phyloP scores from a whole-genome alignment of 2,329 filamentous ascomycete species.

The Eutypella sp. region DNA sequence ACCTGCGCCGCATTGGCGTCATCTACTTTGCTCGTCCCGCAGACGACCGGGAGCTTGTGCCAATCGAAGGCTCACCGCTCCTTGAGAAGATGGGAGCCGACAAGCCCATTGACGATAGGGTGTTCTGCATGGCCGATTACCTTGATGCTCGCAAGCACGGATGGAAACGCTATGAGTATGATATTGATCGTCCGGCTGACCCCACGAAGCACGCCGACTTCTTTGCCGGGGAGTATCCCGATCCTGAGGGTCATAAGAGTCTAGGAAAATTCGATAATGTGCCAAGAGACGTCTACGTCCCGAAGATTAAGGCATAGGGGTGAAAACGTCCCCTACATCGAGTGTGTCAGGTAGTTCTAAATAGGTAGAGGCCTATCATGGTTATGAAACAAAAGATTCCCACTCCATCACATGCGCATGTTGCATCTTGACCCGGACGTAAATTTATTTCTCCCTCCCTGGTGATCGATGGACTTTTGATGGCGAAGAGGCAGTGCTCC shows the following conservation, averaged over 20 bases:
- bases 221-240: conserved; percentile 8
- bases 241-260: conserved; percentile 10
- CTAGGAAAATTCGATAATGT: conserved; percentile 11
- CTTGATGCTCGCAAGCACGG: conserved; percentile 26
- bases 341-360: no score
- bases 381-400: no score
- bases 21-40: conserved; percentile 36
- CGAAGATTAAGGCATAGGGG: conserved; percentile 3
- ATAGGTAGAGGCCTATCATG: no score
- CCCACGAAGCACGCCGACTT: conserved; percentile 8
- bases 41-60: conserved; percentile 30
- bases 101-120: conserved; percentile 22
- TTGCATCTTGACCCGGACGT: no score
- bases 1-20: conserved; percentile 30
- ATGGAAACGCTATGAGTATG: conserved; percentile 24
- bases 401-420: no score
- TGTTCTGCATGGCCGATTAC: conserved; percentile 25
- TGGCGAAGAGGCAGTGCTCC: no score
- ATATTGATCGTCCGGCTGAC: conserved; percentile 16
- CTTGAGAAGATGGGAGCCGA: conserved; percentile 15
- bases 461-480: no score
- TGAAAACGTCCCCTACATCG: no score
- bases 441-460: no score
- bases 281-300: conserved; percentile 7
- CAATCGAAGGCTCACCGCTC: conserved; percentile 18